Evolutionary conservation across 306 rosid species (phyloP), one percentile per base, ranked within the genome.

Genomic region (Potentilla sterilis): DNA sequence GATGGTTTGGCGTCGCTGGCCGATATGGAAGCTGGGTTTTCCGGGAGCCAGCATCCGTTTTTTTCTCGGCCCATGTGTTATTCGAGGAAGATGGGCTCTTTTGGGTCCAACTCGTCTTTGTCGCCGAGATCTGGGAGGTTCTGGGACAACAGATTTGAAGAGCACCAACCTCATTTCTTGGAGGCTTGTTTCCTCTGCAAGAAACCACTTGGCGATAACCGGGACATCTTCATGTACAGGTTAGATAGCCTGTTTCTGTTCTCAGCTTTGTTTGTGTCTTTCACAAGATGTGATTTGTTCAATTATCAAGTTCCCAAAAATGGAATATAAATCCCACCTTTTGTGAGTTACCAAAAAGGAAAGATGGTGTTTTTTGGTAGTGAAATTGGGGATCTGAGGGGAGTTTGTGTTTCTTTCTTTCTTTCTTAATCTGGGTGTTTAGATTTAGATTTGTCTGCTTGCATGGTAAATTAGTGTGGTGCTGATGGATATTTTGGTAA

Each of bases 181-280:
- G 83, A 95, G 22, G 74, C 97, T 18, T 95, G 98, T 77, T 90
- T 76, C 47, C 92, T 81, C 47, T 95, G 98, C 90, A 88, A 88
- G 78, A 92, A 90, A 67, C 87, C 88, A 0, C 88, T 95, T 0
- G 89, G 86, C 0, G 86, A 83, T 9, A 85, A 90, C 42, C 63
- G 82, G 55, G 98, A 95, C 73, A 92, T 95, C 90, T 95, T 85
- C 87, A 92, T 95, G 97, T 95, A 95, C 91, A 95, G 97, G 98
- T 93, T 77, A 10, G 85, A 43, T 32, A 7, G 24, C 19, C 14
- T 37, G 18, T 0, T 10, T 7, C 46, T 54, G 43, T 38, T 46
- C 75, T 47, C 12, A 15, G 14, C 16, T 35, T 37, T 3, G 12
- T 32, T 3, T 0, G 9, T n/a, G 18, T 22, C 6, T 16, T 7